Evolutionary conservation across 768 basidiomycete genomes (phyloP).

Genomic region (Pluteus cervinus): DNA sequence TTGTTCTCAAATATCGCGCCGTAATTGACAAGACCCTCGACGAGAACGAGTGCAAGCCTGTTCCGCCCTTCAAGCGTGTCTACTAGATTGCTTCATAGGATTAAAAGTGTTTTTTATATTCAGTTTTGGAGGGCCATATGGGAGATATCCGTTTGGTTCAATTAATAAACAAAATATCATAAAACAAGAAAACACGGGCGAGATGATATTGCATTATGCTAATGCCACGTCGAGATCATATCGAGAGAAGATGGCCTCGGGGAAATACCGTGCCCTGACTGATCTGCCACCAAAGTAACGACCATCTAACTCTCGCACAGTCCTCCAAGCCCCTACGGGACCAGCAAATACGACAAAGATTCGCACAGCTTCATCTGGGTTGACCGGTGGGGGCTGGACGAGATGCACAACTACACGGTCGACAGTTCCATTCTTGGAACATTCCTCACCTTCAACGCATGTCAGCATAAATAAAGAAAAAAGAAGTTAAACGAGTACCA

Average conservation of each 20-base stretch:
- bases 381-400: slow-evolving; percentile 56
- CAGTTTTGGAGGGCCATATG: background rate
- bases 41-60: slow-evolving; percentile 93
- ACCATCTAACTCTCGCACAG: slow-evolving; percentile 88
- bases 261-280: slow-evolving; percentile 79
- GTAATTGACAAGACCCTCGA: slow-evolving; percentile 88
- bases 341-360: slow-evolving; percentile 91
- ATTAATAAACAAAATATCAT: slow-evolving; percentile 6
- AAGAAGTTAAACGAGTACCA: slow-evolving; percentile 39
- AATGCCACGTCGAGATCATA: slow-evolving; percentile 41
- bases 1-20: slow-evolving; percentile 82
- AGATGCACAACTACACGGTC: slow-evolving; percentile 84
- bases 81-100: slow-evolving; percentile 42
- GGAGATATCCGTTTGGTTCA: slow-evolving; percentile 5
- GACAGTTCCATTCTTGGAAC: slow-evolving; percentile 85
- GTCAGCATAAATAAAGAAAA: background rate
- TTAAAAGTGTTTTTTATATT: background rate
- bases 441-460: slow-evolving; percentile 70
- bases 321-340: slow-evolving; percentile 93
- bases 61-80: slow-evolving; percentile 97
- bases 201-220: slow-evolving; percentile 8
- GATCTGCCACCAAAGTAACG: slow-evolving; percentile 85
- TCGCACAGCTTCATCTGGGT: slow-evolving; percentile 78
- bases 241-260: slow-evolving; percentile 49
- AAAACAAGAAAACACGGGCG: slow-evolving; percentile 11